Percentiles rank a stretch among this genome's conserved stretches.
Evolutionary conservation across 805 yeast species (phyloP).

Genomic region (Kodamaea kakaduensis): DNA sequence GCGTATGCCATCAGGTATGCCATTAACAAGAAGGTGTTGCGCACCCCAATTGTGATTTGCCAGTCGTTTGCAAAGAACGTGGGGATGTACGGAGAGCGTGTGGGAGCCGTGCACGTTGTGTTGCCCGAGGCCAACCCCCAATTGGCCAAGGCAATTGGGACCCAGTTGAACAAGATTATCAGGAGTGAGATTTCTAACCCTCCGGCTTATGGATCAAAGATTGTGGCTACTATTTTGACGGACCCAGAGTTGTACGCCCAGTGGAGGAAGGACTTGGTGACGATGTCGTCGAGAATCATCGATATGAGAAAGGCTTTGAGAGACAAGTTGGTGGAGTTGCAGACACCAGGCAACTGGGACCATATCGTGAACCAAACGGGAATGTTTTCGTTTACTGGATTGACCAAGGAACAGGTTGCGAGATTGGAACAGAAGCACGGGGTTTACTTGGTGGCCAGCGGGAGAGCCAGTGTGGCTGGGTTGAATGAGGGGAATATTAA

Average conservation of each 20-base stretch:
- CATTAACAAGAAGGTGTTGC: constrained; percentile 32
- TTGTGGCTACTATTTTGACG: constrained; percentile 71
- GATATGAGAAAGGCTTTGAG: constrained; percentile 72
- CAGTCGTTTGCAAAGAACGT: constrained; percentile 96
- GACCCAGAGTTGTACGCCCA: constrained; percentile 63
- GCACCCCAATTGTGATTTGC: constrained; percentile 65
- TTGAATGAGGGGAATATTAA: constrained; percentile 75
- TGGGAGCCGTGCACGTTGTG: constrained; percentile 84
- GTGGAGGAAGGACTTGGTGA: constrained; percentile 80
- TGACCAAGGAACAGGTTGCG: constrained; percentile 69
- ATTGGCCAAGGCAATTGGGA: constrained; percentile 54
- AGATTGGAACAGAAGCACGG: constrained; percentile 75
- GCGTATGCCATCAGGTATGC: constrained; percentile 79
- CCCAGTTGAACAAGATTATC: constrained; percentile 72
- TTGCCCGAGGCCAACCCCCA: constrained; percentile 35
- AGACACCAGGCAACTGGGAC: constrained; percentile 89
- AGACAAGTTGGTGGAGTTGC: constrained; percentile 52
- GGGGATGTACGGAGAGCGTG: constrained; percentile 97
- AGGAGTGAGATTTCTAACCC: constrained; percentile 90
- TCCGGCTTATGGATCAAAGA: constrained; percentile 93
- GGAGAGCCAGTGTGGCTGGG: constrained; percentile 94
- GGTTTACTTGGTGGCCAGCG: constrained; percentile 74
- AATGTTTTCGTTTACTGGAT: constrained; percentile 95
- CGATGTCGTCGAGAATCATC: constrained; percentile 82
- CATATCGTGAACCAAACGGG: constrained; percentile 91